Evolutionary conservation across 345 rosid genomes (phyloP), one percentile per base, ranked within the genome.

Genomic region (Gossypium sturtianum): DNA sequence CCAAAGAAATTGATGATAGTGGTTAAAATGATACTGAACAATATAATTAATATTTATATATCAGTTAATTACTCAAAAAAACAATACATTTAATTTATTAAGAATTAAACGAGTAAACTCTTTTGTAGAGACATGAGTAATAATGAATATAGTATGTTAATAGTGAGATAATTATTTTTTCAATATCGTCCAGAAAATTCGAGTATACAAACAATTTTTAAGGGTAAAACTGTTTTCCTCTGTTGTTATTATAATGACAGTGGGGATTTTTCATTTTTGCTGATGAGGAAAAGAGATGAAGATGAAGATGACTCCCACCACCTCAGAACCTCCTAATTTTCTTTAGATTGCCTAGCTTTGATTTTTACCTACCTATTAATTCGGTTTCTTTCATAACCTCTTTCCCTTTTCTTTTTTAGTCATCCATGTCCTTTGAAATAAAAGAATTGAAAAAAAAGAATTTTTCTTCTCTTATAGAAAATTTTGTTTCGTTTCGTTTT

Each of bases 301-400:
- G 70, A 66, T 19, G 53, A 12, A 22, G 9, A 9, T 9, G 49
- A 11, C 41, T 34, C 7, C 41, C 49, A 45, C 54, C 41, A 47
- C 20, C 56, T 69, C 59, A 66, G 38, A 47, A 0, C 41, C 41
- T 13, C 56, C 41, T 22, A 67, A 3, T 67, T 67, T 66, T 47
- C 49, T 74, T 44, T 70, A 2, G 15, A 49, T 52, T 57, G 71
- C 54, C 70, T 52, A 71, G 56, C 75, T 72, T 72, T 29, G 19
- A 74, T 44, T 54, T 22, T 47, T 44, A 4, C 27, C 63, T 67
- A n/a, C 5, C 1, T 15, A 27, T 44, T 2, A 13, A 11, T 41
- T 52, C 54, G 62, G 70, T 15, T 20, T 43, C 16, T 73, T 48
- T 54, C 49, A 13, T 56, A 57, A 5, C 66, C 41, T 54, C 43